phyloP scores from a whole-genome alignment of 2,329 filamentous ascomycete genomes.

The Phaeophleospora eucalypticola region DNA sequence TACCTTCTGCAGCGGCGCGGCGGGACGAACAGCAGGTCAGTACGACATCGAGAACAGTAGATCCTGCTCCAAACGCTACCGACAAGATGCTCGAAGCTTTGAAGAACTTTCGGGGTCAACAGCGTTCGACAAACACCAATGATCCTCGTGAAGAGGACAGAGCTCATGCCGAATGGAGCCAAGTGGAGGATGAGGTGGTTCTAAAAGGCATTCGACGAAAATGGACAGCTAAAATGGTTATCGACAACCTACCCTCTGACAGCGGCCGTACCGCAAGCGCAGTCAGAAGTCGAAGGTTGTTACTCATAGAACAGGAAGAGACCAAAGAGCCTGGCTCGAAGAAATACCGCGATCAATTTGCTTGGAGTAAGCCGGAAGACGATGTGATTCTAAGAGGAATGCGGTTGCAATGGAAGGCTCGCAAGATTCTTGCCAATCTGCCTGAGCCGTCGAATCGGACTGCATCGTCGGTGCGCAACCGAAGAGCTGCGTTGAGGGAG shows the following conservation, averaged over 20 bases:
- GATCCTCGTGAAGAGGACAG: neutral
- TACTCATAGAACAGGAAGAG: neutral
- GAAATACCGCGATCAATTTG: neutral
- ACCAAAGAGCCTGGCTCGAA: no score
- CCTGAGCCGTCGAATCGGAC: neutral
- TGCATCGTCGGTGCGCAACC: neutral
- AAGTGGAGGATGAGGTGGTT: neutral
- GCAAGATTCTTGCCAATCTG: neutral
- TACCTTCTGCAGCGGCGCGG: no score
- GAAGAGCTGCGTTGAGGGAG: neutral
- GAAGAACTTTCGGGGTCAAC: neutral
- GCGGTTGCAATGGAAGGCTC: neutral
- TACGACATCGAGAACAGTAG: no score
- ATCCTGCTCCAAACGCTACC: no score
- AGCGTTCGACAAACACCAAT: neutral
- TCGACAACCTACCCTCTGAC: neutral
- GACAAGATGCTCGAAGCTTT: conserved; percentile 3
- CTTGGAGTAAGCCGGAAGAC: neutral
- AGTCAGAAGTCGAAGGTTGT: neutral
- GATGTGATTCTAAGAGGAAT: neutral
- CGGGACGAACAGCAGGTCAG: no score
- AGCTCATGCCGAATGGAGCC: neutral
- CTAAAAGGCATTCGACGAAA: neutral
- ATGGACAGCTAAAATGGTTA: neutral
- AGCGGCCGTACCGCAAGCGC: neutral